Evolutionary conservation across 306 rosid genomes (phyloP).

Genomic region (Mimosa pudica): DNA sequence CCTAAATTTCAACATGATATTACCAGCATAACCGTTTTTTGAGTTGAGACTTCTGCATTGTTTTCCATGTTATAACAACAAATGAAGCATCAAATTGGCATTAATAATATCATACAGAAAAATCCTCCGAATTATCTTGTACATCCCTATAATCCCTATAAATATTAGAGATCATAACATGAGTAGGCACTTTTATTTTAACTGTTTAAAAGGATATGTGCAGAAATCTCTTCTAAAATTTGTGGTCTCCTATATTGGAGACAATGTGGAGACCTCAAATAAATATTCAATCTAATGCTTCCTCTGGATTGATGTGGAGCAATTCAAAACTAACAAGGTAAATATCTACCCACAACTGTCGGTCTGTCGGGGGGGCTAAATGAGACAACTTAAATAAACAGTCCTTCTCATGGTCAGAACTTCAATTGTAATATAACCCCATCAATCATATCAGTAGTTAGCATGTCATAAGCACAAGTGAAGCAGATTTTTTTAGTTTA

Average conservation of each 20-base stretch:
- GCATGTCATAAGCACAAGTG: constrained; percentile 3
- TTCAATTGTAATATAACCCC: neutral
- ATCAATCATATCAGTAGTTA: neutral
- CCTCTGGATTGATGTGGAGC: constrained; percentile 9
- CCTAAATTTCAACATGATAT: neutral
- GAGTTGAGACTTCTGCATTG: neutral
- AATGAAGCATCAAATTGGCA: neutral
- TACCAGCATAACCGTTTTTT: neutral
- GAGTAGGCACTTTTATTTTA: neutral
- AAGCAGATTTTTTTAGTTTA: neutral
- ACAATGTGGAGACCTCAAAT: constrained; percentile 8
- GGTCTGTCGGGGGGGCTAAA: neutral
- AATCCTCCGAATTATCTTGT: too few species aligned
- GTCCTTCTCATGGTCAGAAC: neutral
- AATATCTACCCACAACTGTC: constrained; percentile 7
- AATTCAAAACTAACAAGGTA: constrained; percentile 4
- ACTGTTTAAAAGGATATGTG: neutral
- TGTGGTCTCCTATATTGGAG: neutral
- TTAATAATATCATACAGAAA: neutral
- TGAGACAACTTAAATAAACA: neutral
- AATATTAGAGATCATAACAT: neutral
- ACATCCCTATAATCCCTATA: neutral
- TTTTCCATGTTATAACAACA: neutral
- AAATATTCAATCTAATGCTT: constrained; percentile 22
- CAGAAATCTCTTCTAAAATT: constrained; percentile 8